Evolutionary conservation across 2,329 filamentous ascomycete genomes (phyloP), one percentile per base, ranked within the genome.

Genomic region (Fusarium sp.): DNA sequence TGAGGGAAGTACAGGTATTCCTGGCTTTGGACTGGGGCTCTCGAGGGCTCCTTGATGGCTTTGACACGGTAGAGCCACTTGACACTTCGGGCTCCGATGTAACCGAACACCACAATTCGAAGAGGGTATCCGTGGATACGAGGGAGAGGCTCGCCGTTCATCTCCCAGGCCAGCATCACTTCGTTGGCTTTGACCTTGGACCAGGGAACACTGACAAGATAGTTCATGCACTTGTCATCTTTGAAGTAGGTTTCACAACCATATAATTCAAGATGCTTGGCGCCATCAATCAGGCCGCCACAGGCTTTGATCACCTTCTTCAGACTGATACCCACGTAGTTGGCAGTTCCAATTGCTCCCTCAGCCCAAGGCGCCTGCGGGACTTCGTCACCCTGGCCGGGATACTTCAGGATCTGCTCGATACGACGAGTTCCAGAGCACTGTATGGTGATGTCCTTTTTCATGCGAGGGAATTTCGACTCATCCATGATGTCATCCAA

Each of bases 161-260:
- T 92, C 71, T 91, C 87, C 88, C 88, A 92, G 0, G 86, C 87
- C 0, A 92, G 80, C 48, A 92, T 80, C 0, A 92, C 90, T 71
- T 92, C 88, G 65, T 90, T 85, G 11, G 82, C 78, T 67, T 88
- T 89, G 45, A 91, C 89, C 76, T 92, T 92, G 9, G 84, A 83
- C 80, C 84, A 89, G 0, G 90, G 90, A 0, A 92, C 87, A 15
- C 83, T 87, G 46, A 91, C 88, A 20, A 85, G 81, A 69, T 92
- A 93, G 75, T 92, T 92, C 78, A 85, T 86, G 0, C 85, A 82
- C 42, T 90, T 78, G 17, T 84, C 82, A 48, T 88, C 86, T 75
- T 92, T 92, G 80, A 92, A 90, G 72, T 93, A 92, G 0, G 89
- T 91, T 58, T 93, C 91, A 2, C 88, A 89, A 0, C 90, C 90